Evolutionary conservation across 2,329 filamentous ascomycete genomes (phyloP), one percentile per base, ranked within the genome.

Genomic region (Pyrenophora tritici-repentis): DNA sequence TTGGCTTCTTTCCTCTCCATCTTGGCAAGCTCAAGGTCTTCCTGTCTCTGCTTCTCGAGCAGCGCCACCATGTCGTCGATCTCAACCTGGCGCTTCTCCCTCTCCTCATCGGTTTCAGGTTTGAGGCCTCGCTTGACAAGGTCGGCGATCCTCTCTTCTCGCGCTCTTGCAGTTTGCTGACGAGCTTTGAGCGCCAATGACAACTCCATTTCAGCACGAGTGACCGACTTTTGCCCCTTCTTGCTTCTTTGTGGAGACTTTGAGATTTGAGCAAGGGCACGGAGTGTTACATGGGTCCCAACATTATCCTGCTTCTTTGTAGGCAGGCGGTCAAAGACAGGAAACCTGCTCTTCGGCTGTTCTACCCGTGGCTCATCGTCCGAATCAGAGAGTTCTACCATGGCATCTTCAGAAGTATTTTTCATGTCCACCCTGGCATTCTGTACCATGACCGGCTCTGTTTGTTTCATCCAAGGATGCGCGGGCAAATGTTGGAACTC

Each of bases 31-130:
- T 88, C 86, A 37, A 89, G 83, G 2, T 87, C 92, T 68, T 97
- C 90, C 55, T 86, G 81, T 50, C 91, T 83, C 16, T 92, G 93
- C 64, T 87, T 91, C 40, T 93, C 88, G 20, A 97, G 84, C 31
- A 66, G 65, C n/a, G 63, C 68, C 24, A 69, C 69, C 53, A 97
- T 83, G 65, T 97, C 88, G 62, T 97, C 94, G 10, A 96, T 85
- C 52, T 92, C 86, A 50, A 89, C 86, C 72, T 91, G 85, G 69
- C 96, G 88, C 29, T 85, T 84, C 67, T 92, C 89, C 16, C 90
- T 85, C 71, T 99, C 92, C 73, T 97, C 93, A 2, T 87, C 85
- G 0, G 90, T 96, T 71, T 92, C 88, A 14, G 97, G 80, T 18
- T 88, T 78, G 20, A 97, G 82, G 6, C 94, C 94, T 73, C 89